Evolutionary conservation across 83 land plant genomes (phyloP).

Genomic region (Diphasiastrum complanatum): DNA sequence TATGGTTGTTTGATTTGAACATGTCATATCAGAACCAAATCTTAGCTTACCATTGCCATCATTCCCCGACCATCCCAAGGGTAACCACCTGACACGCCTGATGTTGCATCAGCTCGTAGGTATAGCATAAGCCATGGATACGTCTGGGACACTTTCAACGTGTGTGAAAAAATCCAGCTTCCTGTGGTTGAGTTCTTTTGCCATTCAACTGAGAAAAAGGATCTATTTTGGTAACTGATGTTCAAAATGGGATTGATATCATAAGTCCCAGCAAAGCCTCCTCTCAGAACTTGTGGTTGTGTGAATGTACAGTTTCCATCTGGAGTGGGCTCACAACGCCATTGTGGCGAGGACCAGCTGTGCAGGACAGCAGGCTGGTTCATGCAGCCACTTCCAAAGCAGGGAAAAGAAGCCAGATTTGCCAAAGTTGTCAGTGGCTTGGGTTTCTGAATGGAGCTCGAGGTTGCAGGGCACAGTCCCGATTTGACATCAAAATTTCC

Average conservation of each 20-base stretch:
- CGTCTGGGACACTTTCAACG: slow-evolving; percentile 46
- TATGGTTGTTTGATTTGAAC: too few species aligned
- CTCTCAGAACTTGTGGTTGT: slow-evolving; percentile 21
- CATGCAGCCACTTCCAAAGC: slow-evolving; percentile 90
- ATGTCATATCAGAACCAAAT: too few species aligned
- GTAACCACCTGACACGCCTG: slow-evolving; percentile 76
- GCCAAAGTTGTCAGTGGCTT: neutral
- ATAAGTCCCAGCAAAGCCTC: slow-evolving; percentile 70
- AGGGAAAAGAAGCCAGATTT: slow-evolving; percentile 42
- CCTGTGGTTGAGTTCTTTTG: slow-evolving; percentile 47
- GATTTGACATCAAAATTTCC: slow-evolving; percentile 59
- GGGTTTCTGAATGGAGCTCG: neutral
- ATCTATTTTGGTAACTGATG: slow-evolving; percentile 18
- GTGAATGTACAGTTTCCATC: neutral
- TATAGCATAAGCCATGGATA: slow-evolving; percentile 94
- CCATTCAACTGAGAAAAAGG: slow-evolving; percentile 59
- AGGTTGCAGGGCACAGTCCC: slow-evolving; percentile 49
- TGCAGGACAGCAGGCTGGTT: slow-evolving; percentile 72
- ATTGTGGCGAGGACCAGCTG: slow-evolving; percentile 26
- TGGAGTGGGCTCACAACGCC: neutral
- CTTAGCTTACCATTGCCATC: slow-evolving; percentile 52
- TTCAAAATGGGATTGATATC: slow-evolving; percentile 43
- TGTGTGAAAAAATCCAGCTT: slow-evolving; percentile 64
- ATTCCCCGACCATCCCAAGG: slow-evolving; percentile 79
- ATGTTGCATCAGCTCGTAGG: slow-evolving; percentile 65